These are phyloP conservation scores for Areca catechu DNA, from an alignment of 176 grass and related monocot species.

Conservation along the genomic window DNA sequence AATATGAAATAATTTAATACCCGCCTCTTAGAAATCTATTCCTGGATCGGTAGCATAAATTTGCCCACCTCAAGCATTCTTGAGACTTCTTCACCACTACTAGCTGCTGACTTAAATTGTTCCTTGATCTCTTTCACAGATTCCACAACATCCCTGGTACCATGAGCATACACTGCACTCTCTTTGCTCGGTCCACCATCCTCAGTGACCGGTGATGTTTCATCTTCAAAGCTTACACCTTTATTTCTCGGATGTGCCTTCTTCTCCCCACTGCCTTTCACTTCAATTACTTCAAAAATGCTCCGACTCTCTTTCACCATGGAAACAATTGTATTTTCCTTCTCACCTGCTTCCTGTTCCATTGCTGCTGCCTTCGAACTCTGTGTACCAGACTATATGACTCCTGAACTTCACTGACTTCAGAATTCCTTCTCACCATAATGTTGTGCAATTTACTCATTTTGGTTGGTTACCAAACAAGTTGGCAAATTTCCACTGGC, in stretches of 20 bases:
- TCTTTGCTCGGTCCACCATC: conserved; percentile 17
- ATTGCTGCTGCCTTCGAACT: not conserved
- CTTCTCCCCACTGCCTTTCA: conserved; percentile 17
- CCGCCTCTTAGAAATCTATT: conserved; percentile 55
- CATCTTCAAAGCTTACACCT: conserved; percentile 38
- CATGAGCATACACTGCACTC: conserved; percentile 16
- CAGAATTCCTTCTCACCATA: no score
- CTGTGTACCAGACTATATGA: not conserved
- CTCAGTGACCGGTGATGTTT: conserved; percentile 22
- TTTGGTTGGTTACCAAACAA: no score
- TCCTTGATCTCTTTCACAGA: conserved; percentile 70
- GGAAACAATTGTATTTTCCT: no score
- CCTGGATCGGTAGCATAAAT: conserved; percentile 29
- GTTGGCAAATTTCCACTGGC: no score
- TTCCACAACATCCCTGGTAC: conserved; percentile 51
- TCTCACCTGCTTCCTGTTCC: no score
- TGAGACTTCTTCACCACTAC: conserved; percentile 55
- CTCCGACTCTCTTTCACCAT: no score
- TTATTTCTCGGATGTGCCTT: conserved; percentile 1
- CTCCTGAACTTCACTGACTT: conserved; percentile 23
- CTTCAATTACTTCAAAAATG: conserved; percentile 5
- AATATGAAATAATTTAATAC: conserved; percentile 30
- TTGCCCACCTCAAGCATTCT: conserved; percentile 75
- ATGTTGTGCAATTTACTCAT: no score
- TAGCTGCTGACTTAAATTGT: conserved; percentile 52